A percentile compares a stretch with the other conserved stretches of the same genome.
phyloP scores from a whole-genome alignment of 2,329 filamentous ascomycete species.

The Microascus cirrosus region DNA sequence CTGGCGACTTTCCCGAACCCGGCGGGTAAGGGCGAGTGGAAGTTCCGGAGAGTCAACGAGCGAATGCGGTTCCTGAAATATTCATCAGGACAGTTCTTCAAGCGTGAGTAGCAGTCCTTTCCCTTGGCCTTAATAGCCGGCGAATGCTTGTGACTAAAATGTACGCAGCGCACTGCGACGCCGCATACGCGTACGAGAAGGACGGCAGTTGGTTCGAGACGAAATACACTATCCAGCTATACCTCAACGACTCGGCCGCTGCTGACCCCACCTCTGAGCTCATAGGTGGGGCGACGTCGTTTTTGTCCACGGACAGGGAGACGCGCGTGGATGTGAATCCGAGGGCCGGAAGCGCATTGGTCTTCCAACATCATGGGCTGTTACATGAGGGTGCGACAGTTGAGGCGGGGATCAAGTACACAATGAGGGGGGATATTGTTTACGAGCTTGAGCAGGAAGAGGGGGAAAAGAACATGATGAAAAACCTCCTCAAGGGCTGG shows the following conservation, averaged over 20 bases:
- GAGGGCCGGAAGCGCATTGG: conserved; percentile 43
- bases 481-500: no score
- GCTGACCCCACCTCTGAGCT: conserved; percentile 14
- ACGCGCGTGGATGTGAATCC: conserved; percentile 40
- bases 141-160: background rate
- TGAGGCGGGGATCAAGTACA: conserved; percentile 37
- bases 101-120: conserved; percentile 21
- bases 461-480: no score
- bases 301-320: conserved; percentile 30
- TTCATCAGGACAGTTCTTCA: conserved; percentile 60
- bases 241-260: conserved; percentile 16
- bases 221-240: conserved; percentile 3
- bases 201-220: background rate
- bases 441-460: background rate
- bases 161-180: conserved; percentile 53
- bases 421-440: conserved; percentile 1
- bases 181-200: conserved; percentile 29
- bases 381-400: conserved; percentile 41
- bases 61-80: conserved; percentile 69
- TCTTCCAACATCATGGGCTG: conserved; percentile 41
- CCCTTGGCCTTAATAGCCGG: background rate
- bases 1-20: conserved; percentile 17
- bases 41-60: conserved; percentile 51
- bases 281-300: conserved; percentile 43
- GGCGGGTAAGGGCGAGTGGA: conserved; percentile 19